Conservation (phyloP, 2,329 filamentous ascomycete genomes). For the Byssochlamys sp. region DNA sequence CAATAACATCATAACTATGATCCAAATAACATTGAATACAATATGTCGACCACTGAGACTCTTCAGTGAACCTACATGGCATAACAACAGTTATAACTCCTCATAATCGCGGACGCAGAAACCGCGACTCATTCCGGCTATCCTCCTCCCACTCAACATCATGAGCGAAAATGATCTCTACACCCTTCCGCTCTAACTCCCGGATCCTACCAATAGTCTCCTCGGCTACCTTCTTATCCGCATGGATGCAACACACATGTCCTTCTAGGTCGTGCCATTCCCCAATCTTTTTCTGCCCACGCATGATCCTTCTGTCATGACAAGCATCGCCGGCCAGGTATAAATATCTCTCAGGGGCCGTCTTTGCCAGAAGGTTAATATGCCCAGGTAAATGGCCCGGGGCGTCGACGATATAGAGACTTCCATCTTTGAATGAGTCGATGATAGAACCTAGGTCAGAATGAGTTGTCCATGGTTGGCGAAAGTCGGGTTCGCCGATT, state of each 20-base stretch:
- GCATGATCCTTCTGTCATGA: constrained; percentile 22
- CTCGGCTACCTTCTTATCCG: constrained; percentile 14
- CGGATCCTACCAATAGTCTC: constrained; percentile 13
- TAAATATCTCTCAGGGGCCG: constrained; percentile 8
- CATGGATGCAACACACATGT: constrained; percentile 20
- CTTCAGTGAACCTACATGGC: too few relatives aligned
- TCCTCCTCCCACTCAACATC: constrained; percentile 21
- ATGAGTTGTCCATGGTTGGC: constrained; percentile 11
- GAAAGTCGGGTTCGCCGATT: constrained; percentile 6
- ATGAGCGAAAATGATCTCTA: constrained; percentile 25
- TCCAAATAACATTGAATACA: too few relatives aligned
- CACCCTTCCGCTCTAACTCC: constrained; percentile 8
- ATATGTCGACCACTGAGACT: too few relatives aligned
- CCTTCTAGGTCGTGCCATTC: constrained; percentile 18
- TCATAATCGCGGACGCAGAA: background rate
- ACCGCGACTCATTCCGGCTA: constrained; percentile 1
- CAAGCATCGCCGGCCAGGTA: constrained; percentile 25
- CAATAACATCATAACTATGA: too few relatives aligned
- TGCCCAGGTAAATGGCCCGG: constrained; percentile 25
- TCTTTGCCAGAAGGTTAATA: constrained; percentile 21
- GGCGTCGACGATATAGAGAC: constrained; percentile 19
- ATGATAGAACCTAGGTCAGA: constrained; percentile 12
- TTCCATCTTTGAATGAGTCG: constrained; percentile 21
- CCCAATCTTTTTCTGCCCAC: constrained; percentile 19
- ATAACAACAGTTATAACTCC: too few relatives aligned